A percentile compares a stretch with the other conserved stretches of the same genome.
Evolutionary conservation across 169 alveolate genomes (phyloP).

Genomic region (Eimeria nieschulzi): DNA sequence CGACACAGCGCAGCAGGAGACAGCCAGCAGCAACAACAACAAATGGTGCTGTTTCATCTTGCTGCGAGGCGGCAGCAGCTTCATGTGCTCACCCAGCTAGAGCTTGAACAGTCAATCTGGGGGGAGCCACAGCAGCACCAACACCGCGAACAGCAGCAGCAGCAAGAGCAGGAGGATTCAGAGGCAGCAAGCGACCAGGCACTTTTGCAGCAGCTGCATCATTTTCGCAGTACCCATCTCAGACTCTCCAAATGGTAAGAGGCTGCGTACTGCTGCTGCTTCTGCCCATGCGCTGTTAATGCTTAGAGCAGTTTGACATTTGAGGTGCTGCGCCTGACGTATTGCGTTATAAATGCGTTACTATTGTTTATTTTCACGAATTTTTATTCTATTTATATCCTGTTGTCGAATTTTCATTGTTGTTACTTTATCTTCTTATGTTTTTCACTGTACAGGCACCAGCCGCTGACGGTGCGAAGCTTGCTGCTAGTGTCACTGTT

Average conservation of each 20-base stretch:
- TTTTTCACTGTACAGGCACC: slow-evolving; percentile 48
- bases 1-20: slow-evolving; percentile 59
- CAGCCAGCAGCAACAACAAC: slow-evolving; percentile 42
- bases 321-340: neutral
- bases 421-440: neutral
- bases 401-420: too few relatives aligned
- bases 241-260: slow-evolving; percentile 69
- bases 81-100: slow-evolving; percentile 30
- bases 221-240: slow-evolving; percentile 53
- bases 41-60: slow-evolving; percentile 60
- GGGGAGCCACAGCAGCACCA: neutral
- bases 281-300: too few relatives aligned
- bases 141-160: neutral
- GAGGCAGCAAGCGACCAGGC: neutral
- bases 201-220: slow-evolving; percentile 27
- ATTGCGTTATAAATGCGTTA: too few relatives aligned
- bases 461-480: slow-evolving; percentile 35
- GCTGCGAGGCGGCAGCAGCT: slow-evolving; percentile 64
- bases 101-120: slow-evolving; percentile 16
- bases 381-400: too few relatives aligned
- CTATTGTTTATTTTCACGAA: too few relatives aligned
- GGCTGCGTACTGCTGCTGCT: too few relatives aligned
- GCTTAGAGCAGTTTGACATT: too few relatives aligned
- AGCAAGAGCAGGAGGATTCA: neutral
- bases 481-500: slow-evolving; percentile 49